phyloP scores from a whole-genome alignment of 192 early-diverging fungal species.

The Coemansia biformis region DNA sequence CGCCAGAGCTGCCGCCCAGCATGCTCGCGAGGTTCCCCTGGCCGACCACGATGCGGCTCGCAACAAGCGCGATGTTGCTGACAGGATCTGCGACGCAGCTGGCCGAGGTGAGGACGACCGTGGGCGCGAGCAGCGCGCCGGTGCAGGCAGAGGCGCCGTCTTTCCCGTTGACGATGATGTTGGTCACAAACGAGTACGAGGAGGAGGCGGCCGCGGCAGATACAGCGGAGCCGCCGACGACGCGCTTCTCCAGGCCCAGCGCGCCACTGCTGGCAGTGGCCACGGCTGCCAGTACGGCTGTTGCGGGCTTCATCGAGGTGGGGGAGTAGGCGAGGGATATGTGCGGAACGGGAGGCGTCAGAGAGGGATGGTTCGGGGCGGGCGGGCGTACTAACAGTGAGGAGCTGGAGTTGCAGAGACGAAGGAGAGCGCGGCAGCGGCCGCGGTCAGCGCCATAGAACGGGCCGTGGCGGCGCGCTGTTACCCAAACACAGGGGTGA shows the following conservation, averaged over 20 bases:
- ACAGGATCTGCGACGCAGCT: constrained; percentile 40
- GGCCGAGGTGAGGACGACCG: constrained; percentile 27
- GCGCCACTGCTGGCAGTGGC: constrained; percentile 32
- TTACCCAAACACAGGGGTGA: no score
- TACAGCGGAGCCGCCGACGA: constrained; percentile 24
- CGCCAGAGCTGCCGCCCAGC: constrained; percentile 11
- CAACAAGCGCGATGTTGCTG: constrained; percentile 38
- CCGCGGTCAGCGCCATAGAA: no score
- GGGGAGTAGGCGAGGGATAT: not conserved
- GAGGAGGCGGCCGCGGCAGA: not conserved
- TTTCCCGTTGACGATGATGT: constrained; percentile 17
- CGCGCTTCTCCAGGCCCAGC: constrained; percentile 24
- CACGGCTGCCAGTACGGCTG: constrained; percentile 20
- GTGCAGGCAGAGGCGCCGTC: constrained; percentile 22
- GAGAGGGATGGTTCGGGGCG: no score
- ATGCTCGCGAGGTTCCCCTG: constrained; percentile 14
- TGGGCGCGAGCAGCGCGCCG: constrained; percentile 39
- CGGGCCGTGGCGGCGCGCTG: no score
- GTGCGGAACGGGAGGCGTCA: no score
- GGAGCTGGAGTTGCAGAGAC: no score
- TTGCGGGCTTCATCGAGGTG: constrained; percentile 27
- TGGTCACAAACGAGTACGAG: constrained; percentile 30
- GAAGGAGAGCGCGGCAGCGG: no score
- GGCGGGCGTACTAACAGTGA: no score
- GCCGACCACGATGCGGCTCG: constrained; percentile 26